These are phyloP conservation scores for Beauveria sp. DNA, from an alignment of 2,329 filamentous ascomycete species.

Conservation along the genomic window DNA sequence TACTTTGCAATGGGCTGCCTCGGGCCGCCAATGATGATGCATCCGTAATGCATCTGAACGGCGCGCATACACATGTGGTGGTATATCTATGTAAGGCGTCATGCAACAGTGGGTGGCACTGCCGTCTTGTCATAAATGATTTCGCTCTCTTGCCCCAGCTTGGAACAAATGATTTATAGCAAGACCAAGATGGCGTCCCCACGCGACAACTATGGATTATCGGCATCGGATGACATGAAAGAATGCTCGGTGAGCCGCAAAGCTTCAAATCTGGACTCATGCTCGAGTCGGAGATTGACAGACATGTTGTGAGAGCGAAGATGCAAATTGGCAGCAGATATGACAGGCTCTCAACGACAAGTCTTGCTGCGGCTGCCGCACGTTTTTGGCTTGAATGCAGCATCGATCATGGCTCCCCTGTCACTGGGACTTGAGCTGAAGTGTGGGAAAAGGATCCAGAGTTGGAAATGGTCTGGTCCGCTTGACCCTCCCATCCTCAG, in stretches of 20 bases:
- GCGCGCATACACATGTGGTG: background rate
- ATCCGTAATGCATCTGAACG: background rate
- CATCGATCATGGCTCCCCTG: background rate
- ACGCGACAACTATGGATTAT: too few relatives aligned
- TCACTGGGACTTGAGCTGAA: background rate
- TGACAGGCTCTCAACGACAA: background rate
- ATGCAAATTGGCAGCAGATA: background rate
- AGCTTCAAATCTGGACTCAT: background rate
- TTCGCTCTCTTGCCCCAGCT: background rate
- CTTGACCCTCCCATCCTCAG: background rate
- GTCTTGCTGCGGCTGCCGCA: background rate
- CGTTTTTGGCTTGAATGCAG: too few relatives aligned
- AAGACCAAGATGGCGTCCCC: too few relatives aligned
- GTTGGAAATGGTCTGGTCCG: constrained; percentile 1
- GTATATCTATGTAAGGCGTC: background rate
- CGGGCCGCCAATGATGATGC: background rate
- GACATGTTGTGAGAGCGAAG: background rate
- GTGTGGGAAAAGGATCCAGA: background rate
- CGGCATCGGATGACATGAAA: too few relatives aligned
- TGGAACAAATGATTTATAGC: too few relatives aligned
- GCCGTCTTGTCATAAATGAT: too few relatives aligned
- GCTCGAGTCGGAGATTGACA: background rate
- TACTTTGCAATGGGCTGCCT: background rate
- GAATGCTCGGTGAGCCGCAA: too few relatives aligned
- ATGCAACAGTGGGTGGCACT: background rate